Evolutionary conservation across 805 yeast genomes (phyloP), one percentile per base, ranked within the genome.

Genomic region (Ogataea corticis): DNA sequence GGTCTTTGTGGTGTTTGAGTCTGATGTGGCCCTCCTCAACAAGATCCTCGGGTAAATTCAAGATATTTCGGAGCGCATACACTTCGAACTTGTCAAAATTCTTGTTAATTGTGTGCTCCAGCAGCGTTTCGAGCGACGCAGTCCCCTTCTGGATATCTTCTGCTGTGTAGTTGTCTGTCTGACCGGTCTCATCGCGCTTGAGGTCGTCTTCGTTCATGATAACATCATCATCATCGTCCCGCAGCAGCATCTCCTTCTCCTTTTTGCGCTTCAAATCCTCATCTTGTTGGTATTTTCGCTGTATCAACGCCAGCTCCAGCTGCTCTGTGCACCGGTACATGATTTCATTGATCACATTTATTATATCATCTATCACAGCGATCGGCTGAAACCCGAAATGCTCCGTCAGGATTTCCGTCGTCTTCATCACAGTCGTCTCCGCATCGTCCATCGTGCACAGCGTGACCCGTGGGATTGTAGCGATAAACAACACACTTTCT

Each of bases 21-120:
- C 84, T 65, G 44, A 91, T 67, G 71, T 79, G 81, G 5, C 96
- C 95, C 11, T 69, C 77, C 3, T 74, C 75, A 0, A 85, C 72
- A 28, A 87, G 68, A 12, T 82, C 85, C 4, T 65, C 66, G 0
- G 96, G 96, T 14, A 91, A 69, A 11, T 76, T 76, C 44, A 91
- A 71, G 11, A 91, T 79, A 60, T 91, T 91, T 58, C 96, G 69
- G 41, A 88, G 67, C 2, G 87, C 77, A 64, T 91, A 91, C 28
- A 89, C 68, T 66, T 91, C 97, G 56, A 87, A 82, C 61, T 84
- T 84, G 63, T 91, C 97, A 62, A 88, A 90, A 60, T 87, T 87
- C 54, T 75, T 75, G 65, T 90, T 96, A 10, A 90, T 85, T 0
- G 83, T 75, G 49, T 80, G 77, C 58, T 87, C 96, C 44, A 91